A percentile compares a stretch with the other conserved stretches of the same genome.
Evolutionary conservation across 495 filamentous ascomycete genomes (phyloP).

Genomic region (Hyaloscypha bicolor): DNA sequence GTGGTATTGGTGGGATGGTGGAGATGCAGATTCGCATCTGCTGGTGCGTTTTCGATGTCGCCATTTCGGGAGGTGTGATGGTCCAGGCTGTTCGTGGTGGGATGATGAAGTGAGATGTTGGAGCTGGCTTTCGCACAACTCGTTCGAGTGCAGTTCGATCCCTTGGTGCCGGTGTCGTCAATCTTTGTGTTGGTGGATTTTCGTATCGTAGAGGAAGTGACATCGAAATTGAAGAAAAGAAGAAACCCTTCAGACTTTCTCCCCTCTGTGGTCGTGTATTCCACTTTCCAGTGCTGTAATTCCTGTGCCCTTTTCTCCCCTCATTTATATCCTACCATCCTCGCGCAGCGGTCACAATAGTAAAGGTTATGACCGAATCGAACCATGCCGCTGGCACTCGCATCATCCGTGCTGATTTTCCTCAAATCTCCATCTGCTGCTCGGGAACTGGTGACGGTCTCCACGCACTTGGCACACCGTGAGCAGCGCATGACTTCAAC

Average conservation of each 20-base stretch:
- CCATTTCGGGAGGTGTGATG: no score
- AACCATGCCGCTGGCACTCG: conserved; percentile 57
- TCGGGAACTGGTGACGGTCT: conserved; percentile 39
- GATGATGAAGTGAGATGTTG: no score
- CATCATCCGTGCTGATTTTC: conserved; percentile 50
- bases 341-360: conserved; percentile 75
- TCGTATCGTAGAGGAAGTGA: no score
- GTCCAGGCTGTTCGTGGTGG: no score
- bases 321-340: conserved; percentile 73
- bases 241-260: not conserved
- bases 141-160: no score
- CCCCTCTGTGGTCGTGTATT: not conserved
- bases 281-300: not conserved
- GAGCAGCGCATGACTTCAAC: conserved; percentile 57
- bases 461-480: conserved; percentile 55
- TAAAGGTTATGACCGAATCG: conserved; percentile 77
- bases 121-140: no score
- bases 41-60: no score
- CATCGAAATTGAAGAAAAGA: not conserved
- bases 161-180: no score
- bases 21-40: no score
- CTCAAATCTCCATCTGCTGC: conserved; percentile 6
- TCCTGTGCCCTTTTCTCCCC: not conserved
- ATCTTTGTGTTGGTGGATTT: no score
- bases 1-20: no score